Evolutionary conservation across 495 filamentous ascomycete species (phyloP).

Genomic region (Friedmanniomyces simplex): DNA sequence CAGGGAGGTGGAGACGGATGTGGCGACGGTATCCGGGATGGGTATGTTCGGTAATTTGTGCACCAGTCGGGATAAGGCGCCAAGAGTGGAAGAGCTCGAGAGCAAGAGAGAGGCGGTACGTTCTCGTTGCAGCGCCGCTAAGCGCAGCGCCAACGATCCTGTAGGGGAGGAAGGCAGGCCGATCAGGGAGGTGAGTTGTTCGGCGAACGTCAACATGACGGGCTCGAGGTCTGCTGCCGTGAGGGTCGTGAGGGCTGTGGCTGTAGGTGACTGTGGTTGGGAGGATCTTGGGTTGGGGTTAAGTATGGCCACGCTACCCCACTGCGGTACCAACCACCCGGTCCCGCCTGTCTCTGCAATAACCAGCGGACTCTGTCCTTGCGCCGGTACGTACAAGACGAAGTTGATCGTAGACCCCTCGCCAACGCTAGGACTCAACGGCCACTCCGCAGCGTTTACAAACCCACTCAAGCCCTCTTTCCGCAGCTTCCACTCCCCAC

Average conservation of each 20-base stretch:
- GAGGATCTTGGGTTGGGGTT: slow-evolving; percentile 43
- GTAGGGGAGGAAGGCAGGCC: slow-evolving; percentile 72
- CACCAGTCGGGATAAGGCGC: slow-evolving; percentile 79
- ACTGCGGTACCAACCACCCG: slow-evolving; percentile 92
- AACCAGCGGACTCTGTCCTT: slow-evolving; percentile 51
- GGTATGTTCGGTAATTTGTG: slow-evolving; percentile 79
- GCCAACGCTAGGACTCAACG: slow-evolving; percentile 86
- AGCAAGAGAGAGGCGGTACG: slow-evolving; percentile 78
- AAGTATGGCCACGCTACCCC: slow-evolving; percentile 83
- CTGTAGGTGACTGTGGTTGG: slow-evolving; percentile 21
- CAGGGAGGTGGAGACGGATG: slow-evolving; percentile 53
- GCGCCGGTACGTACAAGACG: slow-evolving; percentile 67
- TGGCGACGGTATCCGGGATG: slow-evolving; percentile 76
- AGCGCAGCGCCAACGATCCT: slow-evolving; percentile 62
- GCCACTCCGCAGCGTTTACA: slow-evolving; percentile 97
- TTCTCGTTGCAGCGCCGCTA: slow-evolving; percentile 73
- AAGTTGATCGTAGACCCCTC: slow-evolving; percentile 91
- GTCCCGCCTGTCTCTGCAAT: slow-evolving; percentile 63
- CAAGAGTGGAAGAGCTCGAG: slow-evolving; percentile 85
- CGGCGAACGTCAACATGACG: slow-evolving; percentile 78
- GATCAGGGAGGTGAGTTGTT: slow-evolving; percentile 81
- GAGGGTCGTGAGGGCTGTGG: too few relatives aligned
- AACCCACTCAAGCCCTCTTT: slow-evolving; percentile 88
- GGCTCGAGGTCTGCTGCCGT: slow-evolving; percentile 53
- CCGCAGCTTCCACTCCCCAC: slow-evolving; percentile 54